Percentiles rank a stretch among this genome's conserved stretches.
Evolutionary conservation across 305 asterid species (phyloP).

Genomic region (Euphrasia arctica): DNA sequence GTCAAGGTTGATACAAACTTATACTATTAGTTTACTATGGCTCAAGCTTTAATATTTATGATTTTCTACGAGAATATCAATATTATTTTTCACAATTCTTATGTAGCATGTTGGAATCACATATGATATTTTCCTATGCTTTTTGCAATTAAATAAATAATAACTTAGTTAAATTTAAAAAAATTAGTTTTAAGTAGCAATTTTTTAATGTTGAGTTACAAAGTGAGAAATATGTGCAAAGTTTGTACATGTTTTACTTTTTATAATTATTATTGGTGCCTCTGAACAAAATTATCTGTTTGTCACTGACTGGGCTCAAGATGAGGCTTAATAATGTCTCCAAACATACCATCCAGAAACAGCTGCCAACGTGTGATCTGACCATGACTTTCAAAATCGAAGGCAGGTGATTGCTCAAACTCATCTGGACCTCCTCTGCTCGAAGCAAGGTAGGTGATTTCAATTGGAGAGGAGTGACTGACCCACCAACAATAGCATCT

Average conservation of each 20-base stretch:
- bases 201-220: not conserved
- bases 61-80: not conserved
- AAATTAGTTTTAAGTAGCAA: not conserved
- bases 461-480: slow-evolving; percentile 36
- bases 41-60: not conserved
- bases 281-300: not conserved
- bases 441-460: slow-evolving; percentile 75
- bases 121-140: not conserved
- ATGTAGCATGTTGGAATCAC: not conserved
- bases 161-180: not conserved
- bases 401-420: slow-evolving; percentile 64
- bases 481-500: slow-evolving; percentile 39
- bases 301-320: not conserved
- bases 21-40: not conserved
- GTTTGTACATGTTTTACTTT: not conserved
- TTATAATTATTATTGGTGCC: not conserved
- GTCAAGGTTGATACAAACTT: no score
- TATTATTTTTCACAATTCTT: not conserved
- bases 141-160: not conserved
- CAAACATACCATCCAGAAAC: slow-evolving; percentile 89
- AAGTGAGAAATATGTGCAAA: not conserved
- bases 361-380: slow-evolving; percentile 88
- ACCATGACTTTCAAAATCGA: slow-evolving; percentile 59
- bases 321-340: slow-evolving; percentile 18
- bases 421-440: slow-evolving; percentile 73